Percentiles rank a stretch among this genome's conserved stretches.
These are phyloP conservation scores for Coleophoma eucalyptorum DNA, from an alignment of 2,329 filamentous ascomycete genomes.

Conservation along the genomic window DNA sequence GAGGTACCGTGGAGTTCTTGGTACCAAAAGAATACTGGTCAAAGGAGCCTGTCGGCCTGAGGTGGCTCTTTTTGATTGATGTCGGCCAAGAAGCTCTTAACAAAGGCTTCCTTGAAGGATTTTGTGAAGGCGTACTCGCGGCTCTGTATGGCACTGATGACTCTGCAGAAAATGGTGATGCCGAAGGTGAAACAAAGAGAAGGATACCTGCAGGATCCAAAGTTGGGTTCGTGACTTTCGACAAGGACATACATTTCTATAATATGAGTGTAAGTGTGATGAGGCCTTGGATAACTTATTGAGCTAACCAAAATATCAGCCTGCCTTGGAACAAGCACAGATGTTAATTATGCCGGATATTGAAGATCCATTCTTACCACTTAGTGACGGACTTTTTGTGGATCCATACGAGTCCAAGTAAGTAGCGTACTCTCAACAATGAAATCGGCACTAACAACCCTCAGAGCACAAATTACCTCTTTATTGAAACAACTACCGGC, in stretches of 20 bases:
- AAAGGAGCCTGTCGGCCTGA: constrained; percentile 82
- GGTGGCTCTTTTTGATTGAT: constrained; percentile 89
- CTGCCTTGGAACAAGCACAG: constrained; percentile 79
- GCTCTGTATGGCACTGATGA: constrained; percentile 75
- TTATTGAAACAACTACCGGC: constrained; percentile 79
- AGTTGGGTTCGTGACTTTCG: constrained; percentile 92
- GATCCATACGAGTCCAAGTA: constrained; percentile 86
- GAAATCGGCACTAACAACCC: constrained; percentile 3
- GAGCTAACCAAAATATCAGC: constrained; percentile 35
- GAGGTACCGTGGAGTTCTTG: constrained; percentile 91
- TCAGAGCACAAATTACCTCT: constrained; percentile 73
- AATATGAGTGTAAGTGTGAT: constrained; percentile 71
- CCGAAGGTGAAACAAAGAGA: constrained; percentile 41
- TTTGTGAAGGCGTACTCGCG: constrained; percentile 82
- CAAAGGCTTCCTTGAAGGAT: constrained; percentile 84
- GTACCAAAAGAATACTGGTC: constrained; percentile 99
- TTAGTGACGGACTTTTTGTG: constrained; percentile 90
- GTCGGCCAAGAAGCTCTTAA: constrained; percentile 89
- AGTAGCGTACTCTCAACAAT: constrained; percentile 13
- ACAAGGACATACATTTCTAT: constrained; percentile 97
- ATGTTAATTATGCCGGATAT: constrained; percentile 99
- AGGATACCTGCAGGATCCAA: constrained; percentile 75
- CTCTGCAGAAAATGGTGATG: constrained; percentile 39
- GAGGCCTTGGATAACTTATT: too few species aligned
- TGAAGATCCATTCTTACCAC: constrained; percentile 90